Percentiles rank a stretch among this genome's conserved stretches.
Conservation (phyloP, 306 rosid genomes). For the Lotus japonicus region DNA sequence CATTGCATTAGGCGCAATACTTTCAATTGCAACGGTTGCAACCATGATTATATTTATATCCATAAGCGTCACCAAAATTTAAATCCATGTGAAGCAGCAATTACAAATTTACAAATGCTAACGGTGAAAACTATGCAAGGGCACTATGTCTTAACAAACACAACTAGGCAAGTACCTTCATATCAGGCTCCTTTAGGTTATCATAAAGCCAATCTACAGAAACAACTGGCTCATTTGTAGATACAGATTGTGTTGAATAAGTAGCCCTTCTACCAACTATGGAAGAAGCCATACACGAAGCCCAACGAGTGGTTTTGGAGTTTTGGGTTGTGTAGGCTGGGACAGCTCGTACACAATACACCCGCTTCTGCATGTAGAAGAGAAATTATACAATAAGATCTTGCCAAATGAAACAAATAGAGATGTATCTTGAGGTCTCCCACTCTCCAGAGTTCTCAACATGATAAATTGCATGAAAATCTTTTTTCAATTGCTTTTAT, state of each 20-base stretch:
- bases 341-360: slow-evolving; percentile 23
- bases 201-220: slow-evolving; percentile 88
- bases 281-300: slow-evolving; percentile 67
- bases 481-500: slow-evolving; percentile 1
- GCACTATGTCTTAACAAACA: neutral
- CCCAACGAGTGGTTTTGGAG: slow-evolving; percentile 25
- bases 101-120: neutral
- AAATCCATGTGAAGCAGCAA: too few species aligned
- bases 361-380: slow-evolving; percentile 46
- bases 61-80: too few species aligned
- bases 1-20: too few species aligned
- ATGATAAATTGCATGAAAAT: neutral
- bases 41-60: too few species aligned
- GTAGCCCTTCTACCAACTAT: slow-evolving; percentile 37
- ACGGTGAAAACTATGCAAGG: neutral
- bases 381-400: slow-evolving; percentile 2
- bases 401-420: slow-evolving; percentile 1
- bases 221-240: slow-evolving; percentile 76
- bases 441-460: neutral
- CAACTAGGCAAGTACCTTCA: slow-evolving; percentile 55
- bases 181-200: slow-evolving; percentile 66
- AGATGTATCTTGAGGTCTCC: neutral
- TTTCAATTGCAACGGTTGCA: too few species aligned
- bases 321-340: slow-evolving; percentile 30
- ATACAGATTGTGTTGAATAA: slow-evolving; percentile 51